These are phyloP conservation scores for Hypericum perforatum DNA, from an alignment of 345 rosid genomes.

Conservation along the genomic window DNA sequence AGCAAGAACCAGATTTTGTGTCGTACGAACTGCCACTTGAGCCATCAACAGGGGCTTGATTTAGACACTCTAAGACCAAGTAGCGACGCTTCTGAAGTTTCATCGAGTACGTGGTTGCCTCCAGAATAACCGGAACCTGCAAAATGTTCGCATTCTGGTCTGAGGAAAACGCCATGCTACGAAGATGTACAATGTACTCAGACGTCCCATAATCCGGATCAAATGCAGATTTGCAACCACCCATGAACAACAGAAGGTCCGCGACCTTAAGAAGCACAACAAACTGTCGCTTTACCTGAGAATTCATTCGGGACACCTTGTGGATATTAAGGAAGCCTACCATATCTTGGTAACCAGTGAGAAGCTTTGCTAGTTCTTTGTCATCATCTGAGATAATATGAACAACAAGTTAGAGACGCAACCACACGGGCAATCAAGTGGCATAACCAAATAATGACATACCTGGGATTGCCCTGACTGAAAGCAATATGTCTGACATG, in stretches of 20 bases:
- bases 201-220: not conserved
- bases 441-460: not conserved
- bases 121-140: slow-evolving; percentile 79
- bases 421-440: not conserved
- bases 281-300: slow-evolving; percentile 44
- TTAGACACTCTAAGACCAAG: slow-evolving; percentile 70
- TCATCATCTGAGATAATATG: slow-evolving; percentile 51
- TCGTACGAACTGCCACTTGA: slow-evolving; percentile 81
- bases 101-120: slow-evolving; percentile 77
- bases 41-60: slow-evolving; percentile 93
- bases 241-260: not conserved
- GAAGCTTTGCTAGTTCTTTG: slow-evolving; percentile 67
- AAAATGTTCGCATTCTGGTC: too few relatives aligned
- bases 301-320: slow-evolving; percentile 66
- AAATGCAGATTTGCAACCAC: too few relatives aligned
- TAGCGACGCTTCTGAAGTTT: slow-evolving; percentile 72
- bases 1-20: slow-evolving; percentile 31
- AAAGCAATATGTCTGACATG: slow-evolving; percentile 76
- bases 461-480: slow-evolving; percentile 87
- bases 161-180: too few relatives aligned
- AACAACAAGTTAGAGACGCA: slow-evolving; percentile 8
- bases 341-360: slow-evolving; percentile 90
- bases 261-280: not conserved
- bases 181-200: not conserved
- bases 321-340: slow-evolving; percentile 82